Base-by-base conservation (phyloP, 2,329 filamentous ascomycete genomes). In the Aspergillus tamarii region DNA sequence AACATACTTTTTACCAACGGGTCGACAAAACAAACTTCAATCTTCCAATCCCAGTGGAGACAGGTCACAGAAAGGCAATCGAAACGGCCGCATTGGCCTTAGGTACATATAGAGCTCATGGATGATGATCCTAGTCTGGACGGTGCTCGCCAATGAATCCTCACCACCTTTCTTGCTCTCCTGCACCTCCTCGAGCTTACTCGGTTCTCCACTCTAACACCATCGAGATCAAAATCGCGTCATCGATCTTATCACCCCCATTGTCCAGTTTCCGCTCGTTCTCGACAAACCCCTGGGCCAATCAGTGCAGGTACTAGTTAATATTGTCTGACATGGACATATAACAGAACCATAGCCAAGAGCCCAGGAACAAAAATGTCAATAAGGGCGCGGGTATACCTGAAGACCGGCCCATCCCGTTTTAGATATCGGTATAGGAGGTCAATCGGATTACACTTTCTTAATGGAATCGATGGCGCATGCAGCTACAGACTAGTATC, bases 181-280 rank as follows among this genome's bases (percentile, higher is more conserved):
- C 28, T 54, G 50, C 50, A 54, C 10, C 2, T 11, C 39, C 14
- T 36, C 16, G 32, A 55, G 55, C 57, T 52, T 62, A 55, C 50
- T 30, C 45, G 52, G 26, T 57, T 66, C 63, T 59, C 63, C 67
- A 64, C 62, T 66, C 61, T 69, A 65, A 69, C 72, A 72, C 71
- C 69, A 75, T 74, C 66, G 55, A 67, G 69, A 71, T 72, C 69
- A 67, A 72, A 73, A 76, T 76, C 73, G 71, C 74, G 70, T 72
- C 74, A 76, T 76, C 64, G 64, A 71, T 72, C 73, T 73, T 70
- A 68, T 70, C 65, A 54, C 63, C 9, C 28, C 28, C 28, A 23
- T 62, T 32, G 52, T 39, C 52, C 52, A 54, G 32, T 32, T 30
- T 54, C n/a, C n/a, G 19, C 28, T 54, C 19, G 28, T 36, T 36